phyloP scores from a whole-genome alignment of 305 asterid species.

The Solanum hybrid region DNA sequence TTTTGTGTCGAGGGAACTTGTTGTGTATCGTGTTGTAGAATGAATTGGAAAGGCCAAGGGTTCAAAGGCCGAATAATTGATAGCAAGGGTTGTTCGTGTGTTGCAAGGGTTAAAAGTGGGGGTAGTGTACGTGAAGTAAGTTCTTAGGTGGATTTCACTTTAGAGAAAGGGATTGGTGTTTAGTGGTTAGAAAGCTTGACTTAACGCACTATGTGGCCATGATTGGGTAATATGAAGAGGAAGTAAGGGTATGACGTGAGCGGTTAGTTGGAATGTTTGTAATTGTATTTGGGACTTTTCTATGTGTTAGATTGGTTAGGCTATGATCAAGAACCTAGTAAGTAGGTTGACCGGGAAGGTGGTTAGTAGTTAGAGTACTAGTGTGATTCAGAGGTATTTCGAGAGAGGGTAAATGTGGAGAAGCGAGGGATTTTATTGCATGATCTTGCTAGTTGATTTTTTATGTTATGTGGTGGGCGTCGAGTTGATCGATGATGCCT shows the following conservation, averaged over 20 bases:
- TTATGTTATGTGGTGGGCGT: not conserved
- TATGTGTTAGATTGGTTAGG: too few relatives aligned
- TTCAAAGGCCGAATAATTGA: not conserved
- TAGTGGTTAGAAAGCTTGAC: too few relatives aligned
- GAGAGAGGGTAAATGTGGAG: not conserved
- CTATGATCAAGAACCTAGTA: too few relatives aligned
- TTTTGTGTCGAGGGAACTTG: not conserved
- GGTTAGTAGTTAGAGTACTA: not conserved
- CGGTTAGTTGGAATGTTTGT: too few relatives aligned
- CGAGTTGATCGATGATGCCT: not conserved
- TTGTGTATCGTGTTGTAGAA: not conserved
- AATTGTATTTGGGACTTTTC: too few relatives aligned
- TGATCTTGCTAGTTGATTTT: not conserved
- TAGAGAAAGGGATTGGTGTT: too few relatives aligned
- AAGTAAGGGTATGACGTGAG: too few relatives aligned
- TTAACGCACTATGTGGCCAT: too few relatives aligned
- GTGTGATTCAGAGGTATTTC: not conserved
- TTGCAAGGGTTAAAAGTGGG: not conserved
- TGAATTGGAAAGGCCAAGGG: not conserved
- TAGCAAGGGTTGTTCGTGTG: not conserved
- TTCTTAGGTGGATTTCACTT: too few relatives aligned
- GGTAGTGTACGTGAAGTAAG: too few relatives aligned
- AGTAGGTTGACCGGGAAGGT: too few relatives aligned
- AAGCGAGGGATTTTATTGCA: not conserved
- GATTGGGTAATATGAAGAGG: too few relatives aligned